A percentile compares a stretch with the other conserved stretches of the same genome.
Conservation (phyloP, 179 eudicot genomes). For the Silene coronaria region DNA sequence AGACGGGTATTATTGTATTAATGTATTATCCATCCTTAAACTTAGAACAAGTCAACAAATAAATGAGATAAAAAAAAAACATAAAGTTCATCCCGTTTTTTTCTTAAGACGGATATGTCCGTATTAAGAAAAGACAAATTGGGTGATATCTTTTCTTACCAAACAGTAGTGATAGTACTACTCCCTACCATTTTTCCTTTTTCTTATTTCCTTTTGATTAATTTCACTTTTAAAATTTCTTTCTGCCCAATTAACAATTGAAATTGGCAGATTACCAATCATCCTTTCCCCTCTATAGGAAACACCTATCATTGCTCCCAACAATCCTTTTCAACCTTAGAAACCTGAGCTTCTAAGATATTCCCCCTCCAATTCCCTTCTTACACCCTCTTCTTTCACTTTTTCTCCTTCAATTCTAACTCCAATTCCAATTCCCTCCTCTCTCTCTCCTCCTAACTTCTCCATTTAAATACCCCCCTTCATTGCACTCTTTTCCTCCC, state of each 20-base stretch:
- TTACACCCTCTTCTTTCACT: conserved; percentile 9
- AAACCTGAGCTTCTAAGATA: conserved; percentile 57
- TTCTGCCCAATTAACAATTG: conserved; percentile 49
- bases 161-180: not conserved
- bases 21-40: too few species aligned
- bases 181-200: conserved; percentile 14
- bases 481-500: conserved; percentile 25
- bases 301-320: conserved; percentile 86
- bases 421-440: conserved; percentile 1
- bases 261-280: conserved; percentile 78
- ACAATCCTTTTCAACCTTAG: conserved; percentile 62
- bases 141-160: not conserved
- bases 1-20: too few species aligned
- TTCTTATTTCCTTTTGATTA: not conserved
- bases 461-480: conserved; percentile 27
- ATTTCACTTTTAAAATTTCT: conserved; percentile 15
- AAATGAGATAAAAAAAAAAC: too few species aligned
- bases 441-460: conserved; percentile 5
- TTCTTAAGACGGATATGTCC: too few species aligned
- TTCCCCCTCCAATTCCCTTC: conserved; percentile 28
- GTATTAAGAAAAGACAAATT: not conserved
- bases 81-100: too few species aligned
- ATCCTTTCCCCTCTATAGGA: conserved; percentile 85
- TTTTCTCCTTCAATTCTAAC: not conserved
- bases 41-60: not conserved